Percentiles rank a stretch among this genome's conserved stretches.
phyloP scores from a whole-genome alignment of 2,329 filamentous ascomycete genomes.

The Didymella glomerata region DNA sequence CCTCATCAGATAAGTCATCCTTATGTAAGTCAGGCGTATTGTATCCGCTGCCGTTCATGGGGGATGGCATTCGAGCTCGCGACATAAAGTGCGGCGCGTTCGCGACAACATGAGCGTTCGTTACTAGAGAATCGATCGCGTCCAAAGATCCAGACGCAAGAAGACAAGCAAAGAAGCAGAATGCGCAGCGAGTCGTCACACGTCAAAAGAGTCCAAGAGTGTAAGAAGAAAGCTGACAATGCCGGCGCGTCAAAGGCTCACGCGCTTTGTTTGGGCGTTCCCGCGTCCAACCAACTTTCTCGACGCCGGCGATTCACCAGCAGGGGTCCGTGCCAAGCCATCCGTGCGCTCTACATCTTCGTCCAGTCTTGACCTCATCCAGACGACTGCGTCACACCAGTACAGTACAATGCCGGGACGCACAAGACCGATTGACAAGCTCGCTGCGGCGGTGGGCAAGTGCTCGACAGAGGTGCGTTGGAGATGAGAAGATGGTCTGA shows the following conservation, averaged over 20 bases:
- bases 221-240: slow-evolving; percentile 3
- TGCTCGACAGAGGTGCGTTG: slow-evolving; percentile 69
- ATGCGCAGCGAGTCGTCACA: slow-evolving; percentile 26
- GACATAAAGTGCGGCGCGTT: slow-evolving; percentile 50
- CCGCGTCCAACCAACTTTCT: slow-evolving; percentile 15
- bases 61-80: slow-evolving; percentile 54
- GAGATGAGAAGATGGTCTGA: background rate
- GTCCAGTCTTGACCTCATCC: slow-evolving; percentile 22
- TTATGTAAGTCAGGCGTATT: slow-evolving; percentile 53
- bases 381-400: slow-evolving; percentile 11
- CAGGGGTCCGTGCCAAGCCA: slow-evolving; percentile 15
- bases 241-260: slow-evolving; percentile 3
- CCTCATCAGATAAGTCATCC: slow-evolving; percentile 44
- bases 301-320: slow-evolving; percentile 5
- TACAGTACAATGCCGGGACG: slow-evolving; percentile 44
- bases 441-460: slow-evolving; percentile 70
- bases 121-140: slow-evolving; percentile 1
- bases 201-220: slow-evolving; percentile 19
- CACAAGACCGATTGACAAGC: slow-evolving; percentile 72
- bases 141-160: slow-evolving; percentile 14
- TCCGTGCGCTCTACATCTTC: slow-evolving; percentile 18
- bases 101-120: slow-evolving; percentile 51
- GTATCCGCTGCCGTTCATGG: slow-evolving; percentile 49
- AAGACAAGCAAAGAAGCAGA: background rate
- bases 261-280: slow-evolving; percentile 22